phyloP scores from a whole-genome alignment of 192 early-diverging fungal species.

The Podila minutissima region DNA sequence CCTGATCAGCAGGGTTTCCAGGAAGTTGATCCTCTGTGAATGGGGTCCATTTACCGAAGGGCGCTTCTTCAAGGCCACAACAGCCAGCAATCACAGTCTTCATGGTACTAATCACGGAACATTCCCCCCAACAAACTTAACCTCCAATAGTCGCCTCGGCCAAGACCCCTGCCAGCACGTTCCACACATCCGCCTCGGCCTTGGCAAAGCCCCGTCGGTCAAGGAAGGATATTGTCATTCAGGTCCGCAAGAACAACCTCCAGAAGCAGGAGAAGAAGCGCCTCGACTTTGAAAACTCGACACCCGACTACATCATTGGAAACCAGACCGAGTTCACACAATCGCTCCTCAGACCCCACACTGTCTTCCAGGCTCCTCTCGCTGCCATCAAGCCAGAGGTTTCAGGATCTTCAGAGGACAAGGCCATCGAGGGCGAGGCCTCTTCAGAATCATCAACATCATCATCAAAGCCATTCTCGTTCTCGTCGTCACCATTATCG shows the following conservation, averaged over 20 bases:
- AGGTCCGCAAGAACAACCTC: constrained; percentile 46
- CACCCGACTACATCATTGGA: constrained; percentile 49
- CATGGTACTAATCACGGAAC: too few species aligned
- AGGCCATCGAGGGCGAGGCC: neutral
- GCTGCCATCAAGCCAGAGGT: constrained; percentile 35
- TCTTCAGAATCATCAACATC: constrained; percentile 5
- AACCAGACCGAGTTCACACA: constrained; percentile 52
- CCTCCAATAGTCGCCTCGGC: constrained; percentile 30
- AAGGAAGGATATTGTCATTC: constrained; percentile 47
- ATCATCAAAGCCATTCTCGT: constrained; percentile 22
- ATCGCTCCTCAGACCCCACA: constrained; percentile 39
- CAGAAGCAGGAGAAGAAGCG: constrained; percentile 46
- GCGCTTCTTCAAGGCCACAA: too few species aligned
- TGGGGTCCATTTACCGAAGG: too few species aligned
- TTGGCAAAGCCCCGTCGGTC: constrained; percentile 41
- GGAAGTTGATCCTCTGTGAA: neutral
- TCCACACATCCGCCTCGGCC: constrained; percentile 42
- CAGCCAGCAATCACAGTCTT: too few species aligned
- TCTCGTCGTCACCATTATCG: neutral
- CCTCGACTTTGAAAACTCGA: constrained; percentile 32
- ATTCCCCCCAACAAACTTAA: too few species aligned
- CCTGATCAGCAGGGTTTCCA: neutral
- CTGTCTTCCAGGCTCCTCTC: constrained; percentile 38
- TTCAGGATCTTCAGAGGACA: neutral
- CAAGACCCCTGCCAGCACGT: constrained; percentile 22